A percentile compares a stretch with the other conserved stretches of the same genome.
Conservation (phyloP, 257 asterid species). For the Euphrasia confusa region DNA sequence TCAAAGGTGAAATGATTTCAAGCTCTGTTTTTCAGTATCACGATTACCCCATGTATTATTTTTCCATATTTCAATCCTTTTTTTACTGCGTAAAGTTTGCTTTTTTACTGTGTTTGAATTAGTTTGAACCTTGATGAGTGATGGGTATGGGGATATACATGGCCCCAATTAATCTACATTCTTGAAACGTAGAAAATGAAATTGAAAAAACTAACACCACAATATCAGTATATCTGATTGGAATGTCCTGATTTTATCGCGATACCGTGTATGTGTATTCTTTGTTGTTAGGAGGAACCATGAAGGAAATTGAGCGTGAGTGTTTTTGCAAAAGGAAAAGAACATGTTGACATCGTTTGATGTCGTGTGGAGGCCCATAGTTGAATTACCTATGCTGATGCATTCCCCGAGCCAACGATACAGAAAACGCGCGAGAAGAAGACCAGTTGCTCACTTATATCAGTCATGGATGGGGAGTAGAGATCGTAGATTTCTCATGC, state of each 20-base stretch:
- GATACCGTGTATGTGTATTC: constrained; percentile 14
- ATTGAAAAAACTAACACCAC: background rate
- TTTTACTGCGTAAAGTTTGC: background rate
- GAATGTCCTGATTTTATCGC: constrained; percentile 4
- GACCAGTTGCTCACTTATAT: constrained; percentile 31
- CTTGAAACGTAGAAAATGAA: constrained; percentile 5
- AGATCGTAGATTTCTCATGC: constrained; percentile 28
- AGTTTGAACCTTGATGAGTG: constrained; percentile 2
- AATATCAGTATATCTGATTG: background rate
- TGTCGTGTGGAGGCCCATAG: constrained; percentile 45
- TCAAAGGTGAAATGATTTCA: constrained; percentile 23
- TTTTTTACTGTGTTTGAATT: background rate
- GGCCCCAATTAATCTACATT: constrained; percentile 5
- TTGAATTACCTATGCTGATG: constrained; percentile 42
- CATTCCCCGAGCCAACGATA: constrained; percentile 38
- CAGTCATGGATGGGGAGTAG: constrained; percentile 38
- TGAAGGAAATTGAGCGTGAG: constrained; percentile 35
- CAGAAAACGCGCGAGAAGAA: constrained; percentile 41
- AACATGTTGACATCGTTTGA: constrained; percentile 73
- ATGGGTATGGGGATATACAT: background rate
- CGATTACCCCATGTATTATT: background rate
- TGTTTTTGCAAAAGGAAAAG: constrained; percentile 45
- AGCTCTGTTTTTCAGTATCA: background rate
- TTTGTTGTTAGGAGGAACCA: constrained; percentile 36
- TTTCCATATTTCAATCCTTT: background rate